Percentiles rank a stretch among this genome's conserved stretches.
Conservation (phyloP, 202 grass and related monocot species). For the Alloteropsis angusta region DNA sequence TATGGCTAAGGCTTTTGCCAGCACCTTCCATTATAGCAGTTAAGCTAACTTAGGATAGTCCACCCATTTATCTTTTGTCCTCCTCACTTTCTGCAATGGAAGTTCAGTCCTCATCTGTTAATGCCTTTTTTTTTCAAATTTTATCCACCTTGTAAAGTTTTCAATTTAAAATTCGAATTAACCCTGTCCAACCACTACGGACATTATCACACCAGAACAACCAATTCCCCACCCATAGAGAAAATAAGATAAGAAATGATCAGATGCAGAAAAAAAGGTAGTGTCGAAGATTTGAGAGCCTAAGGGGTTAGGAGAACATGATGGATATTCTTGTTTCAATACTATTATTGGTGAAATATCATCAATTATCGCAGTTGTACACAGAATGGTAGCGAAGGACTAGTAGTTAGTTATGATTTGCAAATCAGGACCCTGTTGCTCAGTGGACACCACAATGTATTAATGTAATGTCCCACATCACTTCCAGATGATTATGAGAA, state of each 20-base stretch:
- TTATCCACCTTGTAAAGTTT: not conserved
- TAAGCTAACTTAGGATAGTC: not conserved
- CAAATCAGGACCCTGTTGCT: not conserved
- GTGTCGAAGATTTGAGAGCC: not conserved
- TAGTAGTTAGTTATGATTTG: not conserved
- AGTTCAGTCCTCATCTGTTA: not conserved
- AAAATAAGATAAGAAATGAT: not conserved
- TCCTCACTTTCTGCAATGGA: not conserved
- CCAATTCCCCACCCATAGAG: not conserved
- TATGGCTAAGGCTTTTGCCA: not conserved
- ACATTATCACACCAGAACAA: not conserved
- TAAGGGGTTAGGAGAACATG: not conserved
- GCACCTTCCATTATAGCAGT: not conserved
- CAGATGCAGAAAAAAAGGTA: not conserved
- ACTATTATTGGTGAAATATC: not conserved
- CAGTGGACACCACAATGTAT: not conserved
- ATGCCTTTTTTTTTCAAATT: not conserved
- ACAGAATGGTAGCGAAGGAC: not conserved
- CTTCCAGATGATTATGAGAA: not conserved
- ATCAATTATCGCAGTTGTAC: not conserved
- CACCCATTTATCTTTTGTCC: not conserved
- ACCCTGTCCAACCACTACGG: not conserved
- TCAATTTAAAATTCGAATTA: not conserved
- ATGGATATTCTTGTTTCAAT: not conserved
- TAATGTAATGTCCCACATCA: not conserved